These are phyloP conservation scores for Penicillium sp. DNA, from an alignment of 2,329 filamentous ascomycete genomes.

Conservation along the genomic window DNA sequence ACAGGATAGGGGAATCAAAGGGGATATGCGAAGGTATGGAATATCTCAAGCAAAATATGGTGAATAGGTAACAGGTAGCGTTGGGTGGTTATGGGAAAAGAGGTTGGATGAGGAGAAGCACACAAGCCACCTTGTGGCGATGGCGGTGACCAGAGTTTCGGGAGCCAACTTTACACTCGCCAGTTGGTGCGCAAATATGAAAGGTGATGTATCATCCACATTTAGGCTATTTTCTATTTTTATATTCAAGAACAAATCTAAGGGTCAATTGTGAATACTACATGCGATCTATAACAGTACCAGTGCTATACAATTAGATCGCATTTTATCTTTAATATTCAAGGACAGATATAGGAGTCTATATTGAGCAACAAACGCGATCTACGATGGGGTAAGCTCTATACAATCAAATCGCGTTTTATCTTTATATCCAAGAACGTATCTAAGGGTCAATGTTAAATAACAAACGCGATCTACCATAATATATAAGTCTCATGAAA, in stretches of 20 bases:
- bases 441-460: no score
- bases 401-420: not conserved
- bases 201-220: not conserved
- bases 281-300: no score
- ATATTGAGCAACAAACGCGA: not conserved
- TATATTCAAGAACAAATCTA: not conserved
- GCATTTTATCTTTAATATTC: not conserved
- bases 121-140: constrained; percentile 31
- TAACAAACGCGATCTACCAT: no score
- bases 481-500: no score
- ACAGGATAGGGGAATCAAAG: constrained; percentile 1
- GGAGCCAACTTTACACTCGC: constrained; percentile 1
- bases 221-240: not conserved
- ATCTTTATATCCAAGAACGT: no score
- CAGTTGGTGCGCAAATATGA: not conserved
- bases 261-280: accelerated
- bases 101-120: constrained; percentile 24
- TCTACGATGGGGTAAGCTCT: not conserved
- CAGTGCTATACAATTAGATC: not conserved
- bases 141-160: constrained; percentile 24
- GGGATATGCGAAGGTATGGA: not conserved
- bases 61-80: constrained; percentile 2
- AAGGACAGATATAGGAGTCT: accelerated
- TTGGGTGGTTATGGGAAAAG: constrained; percentile 12
- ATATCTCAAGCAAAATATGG: not conserved